phyloP scores from a whole-genome alignment of 257 asterid species.

The Solanum pennellii region DNA sequence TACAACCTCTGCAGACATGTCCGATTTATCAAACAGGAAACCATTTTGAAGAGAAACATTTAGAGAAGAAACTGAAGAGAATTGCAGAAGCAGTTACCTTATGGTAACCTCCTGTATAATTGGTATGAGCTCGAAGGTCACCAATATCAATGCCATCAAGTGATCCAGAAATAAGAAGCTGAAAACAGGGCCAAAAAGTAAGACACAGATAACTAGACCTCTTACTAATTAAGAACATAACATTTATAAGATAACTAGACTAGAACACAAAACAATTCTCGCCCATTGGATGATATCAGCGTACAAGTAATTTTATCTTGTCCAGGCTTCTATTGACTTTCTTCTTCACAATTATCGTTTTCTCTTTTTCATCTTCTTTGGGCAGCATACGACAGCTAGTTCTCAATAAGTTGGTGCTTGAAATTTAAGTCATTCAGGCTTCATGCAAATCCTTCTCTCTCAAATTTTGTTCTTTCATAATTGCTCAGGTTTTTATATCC shows the following conservation, averaged over 20 bases:
- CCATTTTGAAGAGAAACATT: not conserved
- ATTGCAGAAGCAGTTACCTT: conserved; percentile 25
- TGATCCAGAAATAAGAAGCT: conserved; percentile 96
- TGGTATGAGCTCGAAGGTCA: conserved; percentile 75
- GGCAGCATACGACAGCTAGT: not conserved
- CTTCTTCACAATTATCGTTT: not conserved
- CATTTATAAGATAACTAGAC: not conserved
- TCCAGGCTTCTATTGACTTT: not conserved
- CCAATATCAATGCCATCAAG: conserved; percentile 78
- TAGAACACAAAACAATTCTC: not conserved
- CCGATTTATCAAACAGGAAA: not conserved
- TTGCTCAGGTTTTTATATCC: not conserved
- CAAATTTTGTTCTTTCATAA: not conserved
- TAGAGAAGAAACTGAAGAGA: not conserved
- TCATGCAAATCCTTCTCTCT: not conserved
- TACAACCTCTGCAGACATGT: not conserved
- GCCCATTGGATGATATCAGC: not conserved
- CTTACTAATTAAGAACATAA: not conserved
- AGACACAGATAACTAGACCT: not conserved
- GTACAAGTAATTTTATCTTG: not conserved
- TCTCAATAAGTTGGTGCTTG: not conserved
- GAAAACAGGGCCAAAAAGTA: conserved; percentile 5
- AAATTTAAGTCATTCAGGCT: not conserved
- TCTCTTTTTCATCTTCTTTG: not conserved
- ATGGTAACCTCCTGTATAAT: conserved; percentile 89